Percentiles rank a stretch among this genome's conserved stretches.
Evolutionary conservation across 352 stramenopile genomes (phyloP).

Genomic region (Phytophthora foliorum): DNA sequence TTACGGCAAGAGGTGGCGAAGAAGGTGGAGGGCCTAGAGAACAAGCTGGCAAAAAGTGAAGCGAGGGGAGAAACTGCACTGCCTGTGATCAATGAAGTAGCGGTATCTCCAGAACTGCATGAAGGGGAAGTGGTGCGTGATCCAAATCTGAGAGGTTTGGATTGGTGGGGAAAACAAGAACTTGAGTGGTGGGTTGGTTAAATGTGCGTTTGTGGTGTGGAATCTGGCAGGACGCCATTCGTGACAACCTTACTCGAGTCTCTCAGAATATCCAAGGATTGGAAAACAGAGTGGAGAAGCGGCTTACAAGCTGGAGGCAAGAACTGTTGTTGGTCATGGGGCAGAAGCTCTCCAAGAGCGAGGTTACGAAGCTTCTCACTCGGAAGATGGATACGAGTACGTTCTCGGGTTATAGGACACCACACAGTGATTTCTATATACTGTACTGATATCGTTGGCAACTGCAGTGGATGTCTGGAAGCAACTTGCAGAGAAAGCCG

Average conservation of each 20-base stretch:
- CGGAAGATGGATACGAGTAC: slow-evolving; percentile 55
- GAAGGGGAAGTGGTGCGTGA: slow-evolving; percentile 25
- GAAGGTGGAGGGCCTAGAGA: slow-evolving; percentile 14
- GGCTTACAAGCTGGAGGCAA: slow-evolving; percentile 27
- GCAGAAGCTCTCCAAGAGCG: slow-evolving; percentile 41
- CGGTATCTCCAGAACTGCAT: not conserved
- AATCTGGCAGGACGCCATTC: slow-evolving; percentile 17
- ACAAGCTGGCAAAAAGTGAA: slow-evolving; percentile 18
- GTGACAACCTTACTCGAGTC: slow-evolving; percentile 11
- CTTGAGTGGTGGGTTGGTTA: no score
- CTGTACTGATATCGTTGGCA: not conserved
- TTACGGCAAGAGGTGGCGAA: slow-evolving; percentile 22
- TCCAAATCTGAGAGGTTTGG: not conserved
- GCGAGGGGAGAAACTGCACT: slow-evolving; percentile 11
- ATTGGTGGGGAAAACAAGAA: not conserved
- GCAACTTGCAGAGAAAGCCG: slow-evolving; percentile 49
- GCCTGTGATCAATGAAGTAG: slow-evolving; percentile 15
- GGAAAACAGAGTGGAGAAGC: slow-evolving; percentile 34
- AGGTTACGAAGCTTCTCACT: slow-evolving; percentile 46
- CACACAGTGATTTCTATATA: no score
- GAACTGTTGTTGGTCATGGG: slow-evolving; percentile 30
- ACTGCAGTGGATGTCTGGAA: slow-evolving; percentile 49
- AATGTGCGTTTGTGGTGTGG: not conserved
- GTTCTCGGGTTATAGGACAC: slow-evolving; percentile 2
- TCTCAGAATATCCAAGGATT: slow-evolving; percentile 21